Conservation (phyloP, 345 rosid genomes). For the Gossypium anomalum region DNA sequence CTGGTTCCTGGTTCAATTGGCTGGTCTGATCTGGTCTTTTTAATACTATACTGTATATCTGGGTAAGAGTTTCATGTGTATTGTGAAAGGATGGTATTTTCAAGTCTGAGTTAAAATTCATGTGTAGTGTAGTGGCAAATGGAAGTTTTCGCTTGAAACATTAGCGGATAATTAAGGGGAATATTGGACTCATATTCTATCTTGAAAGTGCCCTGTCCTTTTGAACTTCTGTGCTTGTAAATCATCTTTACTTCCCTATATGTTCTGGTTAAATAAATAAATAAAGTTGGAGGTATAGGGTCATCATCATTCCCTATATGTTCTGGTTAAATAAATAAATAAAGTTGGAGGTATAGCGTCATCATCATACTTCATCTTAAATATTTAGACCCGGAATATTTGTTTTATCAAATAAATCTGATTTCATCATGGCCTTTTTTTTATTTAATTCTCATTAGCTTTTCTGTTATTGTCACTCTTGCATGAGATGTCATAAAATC, state of each 20-base stretch:
- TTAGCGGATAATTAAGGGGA: background rate
- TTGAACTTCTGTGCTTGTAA: constrained; percentile 5
- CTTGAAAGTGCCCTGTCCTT: background rate
- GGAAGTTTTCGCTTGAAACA: constrained; percentile 3
- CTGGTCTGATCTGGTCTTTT: background rate
- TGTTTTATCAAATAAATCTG: background rate
- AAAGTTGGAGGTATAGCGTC: background rate
- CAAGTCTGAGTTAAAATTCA: constrained; percentile 10
- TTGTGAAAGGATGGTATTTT: background rate
- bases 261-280: background rate
- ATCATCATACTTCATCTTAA: background rate
- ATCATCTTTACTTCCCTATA: background rate
- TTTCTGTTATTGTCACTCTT: background rate
- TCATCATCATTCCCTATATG: background rate
- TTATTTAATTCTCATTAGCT: background rate
- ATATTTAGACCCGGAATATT: background rate
- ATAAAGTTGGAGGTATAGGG: background rate
- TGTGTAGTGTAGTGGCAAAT: background rate
- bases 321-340: background rate
- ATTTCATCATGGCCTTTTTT: background rate
- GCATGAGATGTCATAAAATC: background rate
- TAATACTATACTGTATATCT: background rate
- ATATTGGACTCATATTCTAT: background rate
- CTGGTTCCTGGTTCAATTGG: background rate
- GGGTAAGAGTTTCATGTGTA: constrained; percentile 13